Conservation (phyloP, 2,329 filamentous ascomycete species). For the Botrytis porri region DNA sequence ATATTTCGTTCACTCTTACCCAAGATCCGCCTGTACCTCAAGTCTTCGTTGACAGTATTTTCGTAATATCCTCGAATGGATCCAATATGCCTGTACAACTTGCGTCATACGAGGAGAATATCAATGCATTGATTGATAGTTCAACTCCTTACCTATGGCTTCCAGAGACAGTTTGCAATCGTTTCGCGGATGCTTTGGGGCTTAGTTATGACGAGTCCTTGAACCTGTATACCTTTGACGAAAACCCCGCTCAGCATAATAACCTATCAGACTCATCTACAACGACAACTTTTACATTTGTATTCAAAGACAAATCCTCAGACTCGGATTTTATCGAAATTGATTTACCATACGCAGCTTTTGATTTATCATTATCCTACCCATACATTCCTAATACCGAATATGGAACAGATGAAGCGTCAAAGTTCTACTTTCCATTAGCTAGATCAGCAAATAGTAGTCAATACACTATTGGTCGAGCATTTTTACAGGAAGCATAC, state of each 20-base stretch:
- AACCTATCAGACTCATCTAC: constrained; percentile 46
- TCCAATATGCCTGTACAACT: constrained; percentile 45
- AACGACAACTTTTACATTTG: constrained; percentile 54
- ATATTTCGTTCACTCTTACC: constrained; percentile 56
- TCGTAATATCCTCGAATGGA: constrained; percentile 25
- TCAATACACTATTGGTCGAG: constrained; percentile 38
- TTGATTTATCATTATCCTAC: constrained; percentile 36
- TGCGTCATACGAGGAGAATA: constrained; percentile 27
- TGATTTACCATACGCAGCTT: constrained; percentile 37
- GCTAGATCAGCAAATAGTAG: constrained; percentile 31
- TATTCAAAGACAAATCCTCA: constrained; percentile 42
- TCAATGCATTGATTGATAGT: constrained; percentile 52
- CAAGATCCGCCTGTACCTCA: constrained; percentile 46
- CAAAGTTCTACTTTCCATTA: constrained; percentile 42
- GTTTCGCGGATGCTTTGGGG: constrained; percentile 62
- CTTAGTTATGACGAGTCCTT: constrained; percentile 63
- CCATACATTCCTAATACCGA: constrained; percentile 43
- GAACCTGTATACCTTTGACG: constrained; percentile 61
- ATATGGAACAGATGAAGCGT: constrained; percentile 42
- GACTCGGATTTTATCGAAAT: constrained; percentile 46
- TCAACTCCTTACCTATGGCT: constrained; percentile 64
- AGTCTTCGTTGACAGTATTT: constrained; percentile 30
- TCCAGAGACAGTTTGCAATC: constrained; percentile 57
- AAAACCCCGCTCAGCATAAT: constrained; percentile 50
- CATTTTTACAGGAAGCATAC: constrained; percentile 40